Conservation (phyloP, 2,329 filamentous ascomycete species). For the Fusarium duplospermum region DNA sequence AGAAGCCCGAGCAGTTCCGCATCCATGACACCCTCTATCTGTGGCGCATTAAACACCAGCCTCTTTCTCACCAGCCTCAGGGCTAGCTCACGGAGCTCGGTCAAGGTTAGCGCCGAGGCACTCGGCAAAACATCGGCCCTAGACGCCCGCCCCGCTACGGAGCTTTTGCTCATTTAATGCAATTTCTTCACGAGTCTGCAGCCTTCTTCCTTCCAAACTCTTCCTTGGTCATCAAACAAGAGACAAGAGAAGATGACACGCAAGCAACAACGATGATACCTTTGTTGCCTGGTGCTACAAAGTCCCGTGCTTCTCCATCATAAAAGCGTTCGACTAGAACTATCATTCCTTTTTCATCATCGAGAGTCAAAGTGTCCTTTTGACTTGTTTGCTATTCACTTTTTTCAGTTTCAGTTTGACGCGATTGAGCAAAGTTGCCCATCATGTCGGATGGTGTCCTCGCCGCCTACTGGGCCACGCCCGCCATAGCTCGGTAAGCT, state of each 20-base stretch:
- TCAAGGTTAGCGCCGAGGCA: neutral
- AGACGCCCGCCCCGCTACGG: slow-evolving; percentile 38
- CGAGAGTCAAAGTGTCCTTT: slow-evolving; percentile 4
- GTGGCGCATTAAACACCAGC: slow-evolving; percentile 27
- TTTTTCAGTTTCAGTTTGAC: slow-evolving; percentile 19
- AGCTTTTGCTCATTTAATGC: slow-evolving; percentile 38
- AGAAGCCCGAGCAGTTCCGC: slow-evolving; percentile 29
- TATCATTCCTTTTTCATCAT: slow-evolving; percentile 10
- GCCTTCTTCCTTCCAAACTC: slow-evolving; percentile 33
- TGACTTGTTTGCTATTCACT: slow-evolving; percentile 20
- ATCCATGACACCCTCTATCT: slow-evolving; percentile 30
- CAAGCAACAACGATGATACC: slow-evolving; percentile 49
- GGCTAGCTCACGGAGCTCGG: slow-evolving; percentile 6
- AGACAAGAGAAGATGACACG: slow-evolving; percentile 49
- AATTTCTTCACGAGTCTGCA: slow-evolving; percentile 29
- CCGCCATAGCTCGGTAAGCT: slow-evolving; percentile 56
- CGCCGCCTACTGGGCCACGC: slow-evolving; percentile 54
- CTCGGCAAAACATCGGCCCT: slow-evolving; percentile 31
- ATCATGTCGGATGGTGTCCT: slow-evolving; percentile 48
- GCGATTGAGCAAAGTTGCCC: slow-evolving; percentile 48
- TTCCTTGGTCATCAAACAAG: slow-evolving; percentile 36
- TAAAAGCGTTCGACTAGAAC: slow-evolving; percentile 24
- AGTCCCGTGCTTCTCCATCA: slow-evolving; percentile 36
- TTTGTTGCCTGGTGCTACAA: slow-evolving; percentile 43
- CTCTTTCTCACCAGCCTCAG: slow-evolving; percentile 15